Evolutionary conservation across 140 eudicot genomes (phyloP).

Genomic region (Cichorium intybus): DNA sequence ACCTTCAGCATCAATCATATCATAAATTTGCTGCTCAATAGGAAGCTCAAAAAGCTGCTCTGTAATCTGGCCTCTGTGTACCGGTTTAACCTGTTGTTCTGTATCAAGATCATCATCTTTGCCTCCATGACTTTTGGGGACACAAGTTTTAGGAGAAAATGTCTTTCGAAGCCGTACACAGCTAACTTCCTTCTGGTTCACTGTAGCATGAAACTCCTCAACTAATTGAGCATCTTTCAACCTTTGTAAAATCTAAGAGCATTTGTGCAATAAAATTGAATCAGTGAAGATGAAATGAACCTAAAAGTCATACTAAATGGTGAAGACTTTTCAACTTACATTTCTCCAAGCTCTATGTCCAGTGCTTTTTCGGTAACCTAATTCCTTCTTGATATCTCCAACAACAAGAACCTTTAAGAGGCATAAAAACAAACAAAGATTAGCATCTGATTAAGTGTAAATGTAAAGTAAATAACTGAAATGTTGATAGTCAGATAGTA

Average conservation of each 20-base stretch:
- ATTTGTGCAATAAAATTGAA: constrained; percentile 13
- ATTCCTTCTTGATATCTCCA: constrained; percentile 70
- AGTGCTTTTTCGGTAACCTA: constrained; percentile 58
- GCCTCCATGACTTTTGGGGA: constrained; percentile 39
- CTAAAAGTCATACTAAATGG: not conserved
- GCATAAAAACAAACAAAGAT: not conserved
- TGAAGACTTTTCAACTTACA: constrained; percentile 36
- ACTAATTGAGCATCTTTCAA: constrained; percentile 69
- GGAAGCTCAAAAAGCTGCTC: constrained; percentile 80
- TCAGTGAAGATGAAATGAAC: constrained; percentile 8
- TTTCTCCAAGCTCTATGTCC: constrained; percentile 94
- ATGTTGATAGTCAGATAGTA: not conserved
- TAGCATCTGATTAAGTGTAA: constrained; percentile 15
- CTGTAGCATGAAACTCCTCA: constrained; percentile 61
- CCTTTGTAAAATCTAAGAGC: constrained; percentile 55
- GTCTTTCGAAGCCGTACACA: constrained; percentile 55
- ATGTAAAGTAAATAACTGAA: constrained; percentile 3
- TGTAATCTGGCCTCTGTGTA: constrained; percentile 49
- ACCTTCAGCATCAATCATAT: constrained; percentile 75
- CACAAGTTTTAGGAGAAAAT: constrained; percentile 55
- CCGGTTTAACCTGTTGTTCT: constrained; percentile 37
- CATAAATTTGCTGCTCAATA: constrained; percentile 70
- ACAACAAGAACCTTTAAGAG: constrained; percentile 71
- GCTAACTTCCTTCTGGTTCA: constrained; percentile 65
- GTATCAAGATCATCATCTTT: constrained; percentile 44